These are phyloP conservation scores for Psophocarpus tetragonolobus DNA, from an alignment of 306 rosid species.

Conservation along the genomic window DNA sequence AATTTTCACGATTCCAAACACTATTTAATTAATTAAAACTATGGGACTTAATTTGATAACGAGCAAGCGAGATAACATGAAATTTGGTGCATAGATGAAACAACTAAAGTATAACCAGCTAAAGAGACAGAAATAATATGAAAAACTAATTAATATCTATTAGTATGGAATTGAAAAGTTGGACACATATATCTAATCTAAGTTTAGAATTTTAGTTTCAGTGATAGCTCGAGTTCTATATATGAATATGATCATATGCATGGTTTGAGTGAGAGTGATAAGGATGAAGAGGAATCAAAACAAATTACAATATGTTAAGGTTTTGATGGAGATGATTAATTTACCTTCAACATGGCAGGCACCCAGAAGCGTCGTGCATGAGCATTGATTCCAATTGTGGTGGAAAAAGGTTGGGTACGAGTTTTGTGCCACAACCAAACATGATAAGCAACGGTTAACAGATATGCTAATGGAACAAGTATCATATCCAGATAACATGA, in stretches of 20 bases:
- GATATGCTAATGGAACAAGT: slow-evolving; percentile 67
- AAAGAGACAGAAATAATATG: not conserved
- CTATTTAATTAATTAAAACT: no score
- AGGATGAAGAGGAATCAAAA: not conserved
- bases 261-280: not conserved
- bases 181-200: not conserved
- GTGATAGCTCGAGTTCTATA: not conserved
- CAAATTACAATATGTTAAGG: not conserved
- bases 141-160: not conserved
- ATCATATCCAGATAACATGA: slow-evolving; percentile 69
- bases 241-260: not conserved
- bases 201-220: not conserved
- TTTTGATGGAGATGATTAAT: not conserved
- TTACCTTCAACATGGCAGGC: slow-evolving; percentile 45
- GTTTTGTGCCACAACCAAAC: slow-evolving; percentile 75
- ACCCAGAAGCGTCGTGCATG: slow-evolving; percentile 79
- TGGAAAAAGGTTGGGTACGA: slow-evolving; percentile 59
- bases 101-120: not conserved
- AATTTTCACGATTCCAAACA: not conserved
- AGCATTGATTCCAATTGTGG: slow-evolving; percentile 73
- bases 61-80: not conserved
- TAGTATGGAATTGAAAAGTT: not conserved
- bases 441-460: slow-evolving; percentile 56
- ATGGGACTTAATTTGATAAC: no score
- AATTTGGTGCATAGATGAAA: not conserved